Base-by-base conservation (phyloP, 2,329 filamentous ascomycete genomes). In the Aspergillus thermomutatus region DNA sequence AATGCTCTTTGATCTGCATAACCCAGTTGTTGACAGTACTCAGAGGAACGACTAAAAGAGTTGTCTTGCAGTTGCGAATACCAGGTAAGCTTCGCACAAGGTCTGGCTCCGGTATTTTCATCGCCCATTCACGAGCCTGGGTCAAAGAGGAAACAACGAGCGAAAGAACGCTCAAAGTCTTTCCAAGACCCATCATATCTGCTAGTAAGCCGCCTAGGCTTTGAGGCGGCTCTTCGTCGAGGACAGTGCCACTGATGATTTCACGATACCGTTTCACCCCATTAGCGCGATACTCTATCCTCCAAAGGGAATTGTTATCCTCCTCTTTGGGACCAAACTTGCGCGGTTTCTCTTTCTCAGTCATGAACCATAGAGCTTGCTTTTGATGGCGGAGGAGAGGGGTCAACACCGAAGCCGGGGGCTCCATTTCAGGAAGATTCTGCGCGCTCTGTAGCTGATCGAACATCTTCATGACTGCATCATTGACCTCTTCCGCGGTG, bases 1-100 rank as follows among this genome's bases (percentile, higher is more conserved):
- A 79, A 72, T 99, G 94, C 57, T 89, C 83, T 66, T 88, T 88
- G 59, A 97, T 90, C 73, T 99, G 94, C 64, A 92, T 87, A 66
- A 93, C 89, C 94, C 94, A 99, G 68, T 97, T 99, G 26, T 89
- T 88, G 56, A 97, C 87, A 0, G 93, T 94, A 67, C 91, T 96
- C 2, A 97, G 82, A 1, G 94, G 94, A 55, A 90, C 95, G 17
- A 99, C 85, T 19, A 99, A 82, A 31, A 99, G 79, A 0, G 94
- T 97, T 0, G 90, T 86, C 67, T 86, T 89, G 5, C 85, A 86
- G 66, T 97, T 96, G 45, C 79, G 80, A 49, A 75, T 72, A 7
- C 70, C 71, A 14, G 72, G 72, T 8, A 65, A 57, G 28, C 54
- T 61, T 28, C 64, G 68, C 47, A 70, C 64, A 50, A 71, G 70